Conservation (phyloP, 176 grass and related monocot genomes). For the Phoenix dactylifera region DNA sequence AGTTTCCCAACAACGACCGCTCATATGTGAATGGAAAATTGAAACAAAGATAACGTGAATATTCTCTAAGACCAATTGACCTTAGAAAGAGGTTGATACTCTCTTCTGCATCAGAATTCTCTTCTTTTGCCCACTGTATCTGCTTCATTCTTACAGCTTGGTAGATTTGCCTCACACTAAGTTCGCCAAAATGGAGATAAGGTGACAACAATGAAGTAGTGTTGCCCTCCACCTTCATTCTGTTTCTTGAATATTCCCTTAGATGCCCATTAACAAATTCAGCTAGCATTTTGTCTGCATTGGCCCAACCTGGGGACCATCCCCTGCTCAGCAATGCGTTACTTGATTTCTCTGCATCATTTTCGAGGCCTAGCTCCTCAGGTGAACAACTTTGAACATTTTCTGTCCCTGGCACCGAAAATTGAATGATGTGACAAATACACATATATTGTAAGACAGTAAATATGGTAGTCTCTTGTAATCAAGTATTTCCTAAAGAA, state of each 20-base stretch:
- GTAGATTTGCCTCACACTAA: constrained; percentile 79
- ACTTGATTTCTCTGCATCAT: constrained; percentile 77
- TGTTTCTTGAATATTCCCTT: constrained; percentile 51
- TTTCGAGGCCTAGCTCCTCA: constrained; percentile 80
- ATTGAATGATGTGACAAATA: too few species aligned
- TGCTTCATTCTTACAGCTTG: constrained; percentile 48
- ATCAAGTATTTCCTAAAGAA: too few species aligned
- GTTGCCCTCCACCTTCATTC: constrained; percentile 66
- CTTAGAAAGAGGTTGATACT: constrained; percentile 60
- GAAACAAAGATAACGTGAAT: constrained; percentile 90
- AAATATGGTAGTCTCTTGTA: too few species aligned
- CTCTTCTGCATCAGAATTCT: constrained; percentile 40
- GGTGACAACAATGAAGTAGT: constrained; percentile 80
- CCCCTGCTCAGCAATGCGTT: constrained; percentile 79
- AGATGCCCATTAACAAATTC: constrained; percentile 76
- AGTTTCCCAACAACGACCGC: constrained; percentile 69
- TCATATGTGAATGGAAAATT: constrained; percentile 93
- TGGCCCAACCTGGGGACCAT: constrained; percentile 77
- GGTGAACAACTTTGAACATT: constrained; percentile 48
- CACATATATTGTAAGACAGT: too few species aligned
- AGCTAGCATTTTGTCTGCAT: constrained; percentile 58
- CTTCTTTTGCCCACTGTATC: constrained; percentile 67
- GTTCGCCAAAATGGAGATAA: constrained; percentile 87
- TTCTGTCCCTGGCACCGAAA: constrained; percentile 44
- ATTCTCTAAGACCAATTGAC: constrained; percentile 83